A percentile compares a stretch with the other conserved stretches of the same genome.
Conservation (phyloP, 306 rosid genomes). For the Quillaja saponaria region DNA sequence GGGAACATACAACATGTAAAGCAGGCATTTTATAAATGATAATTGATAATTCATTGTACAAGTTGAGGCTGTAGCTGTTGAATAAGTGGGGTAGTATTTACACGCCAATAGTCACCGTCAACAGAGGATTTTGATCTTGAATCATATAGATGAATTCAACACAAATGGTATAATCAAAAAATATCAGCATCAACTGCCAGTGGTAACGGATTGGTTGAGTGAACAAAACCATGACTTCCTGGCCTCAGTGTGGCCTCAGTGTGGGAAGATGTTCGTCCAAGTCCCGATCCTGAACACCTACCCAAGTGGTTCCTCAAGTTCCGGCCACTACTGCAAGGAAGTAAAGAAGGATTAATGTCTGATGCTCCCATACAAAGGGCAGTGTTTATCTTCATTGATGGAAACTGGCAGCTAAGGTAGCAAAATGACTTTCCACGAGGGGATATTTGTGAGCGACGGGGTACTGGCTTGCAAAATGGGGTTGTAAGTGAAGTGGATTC, state of each 20-base stretch:
- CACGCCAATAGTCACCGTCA: slow-evolving; percentile 28
- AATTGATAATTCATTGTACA: slow-evolving; percentile 5
- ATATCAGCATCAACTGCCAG: slow-evolving; percentile 60
- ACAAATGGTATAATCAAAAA: neutral
- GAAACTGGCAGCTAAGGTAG: slow-evolving; percentile 69
- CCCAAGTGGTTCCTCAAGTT: slow-evolving; percentile 44
- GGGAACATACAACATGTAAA: neutral
- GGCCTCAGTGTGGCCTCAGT: slow-evolving; percentile 47
- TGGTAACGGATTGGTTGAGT: slow-evolving; percentile 62
- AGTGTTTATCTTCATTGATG: slow-evolving; percentile 55
- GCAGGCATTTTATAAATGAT: neutral
- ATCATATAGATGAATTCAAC: neutral
- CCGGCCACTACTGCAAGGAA: slow-evolving; percentile 44
- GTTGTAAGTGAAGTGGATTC: slow-evolving; percentile 54
- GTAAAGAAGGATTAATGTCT: slow-evolving; percentile 54
- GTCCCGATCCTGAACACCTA: slow-evolving; percentile 55
- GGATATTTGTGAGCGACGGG: slow-evolving; percentile 40
- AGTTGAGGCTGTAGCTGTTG: slow-evolving; percentile 11
- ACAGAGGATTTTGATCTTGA: slow-evolving; percentile 4
- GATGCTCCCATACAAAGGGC: slow-evolving; percentile 63
- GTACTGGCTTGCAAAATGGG: slow-evolving; percentile 57
- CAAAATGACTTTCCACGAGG: slow-evolving; percentile 47
- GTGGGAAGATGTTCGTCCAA: slow-evolving; percentile 54
- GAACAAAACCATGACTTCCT: slow-evolving; percentile 81
- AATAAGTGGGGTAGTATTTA: slow-evolving; percentile 35